Evolutionary conservation across 768 basidiomycete species (phyloP).

Genomic region (Rhizopogon sp.): DNA sequence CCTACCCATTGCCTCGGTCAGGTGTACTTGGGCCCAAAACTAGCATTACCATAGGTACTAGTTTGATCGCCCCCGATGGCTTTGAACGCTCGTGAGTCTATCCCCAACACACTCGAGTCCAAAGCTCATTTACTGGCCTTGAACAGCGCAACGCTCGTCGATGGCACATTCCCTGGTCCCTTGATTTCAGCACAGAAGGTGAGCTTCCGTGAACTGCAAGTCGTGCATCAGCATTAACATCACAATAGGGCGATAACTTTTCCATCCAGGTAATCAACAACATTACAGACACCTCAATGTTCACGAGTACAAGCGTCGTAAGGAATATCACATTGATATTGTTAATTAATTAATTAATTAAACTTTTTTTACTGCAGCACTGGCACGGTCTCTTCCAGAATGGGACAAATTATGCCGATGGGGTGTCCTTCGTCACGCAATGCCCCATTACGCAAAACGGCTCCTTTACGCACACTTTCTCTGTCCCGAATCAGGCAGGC

Average conservation of each 20-base stretch:
- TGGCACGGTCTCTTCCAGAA: constrained; percentile 29
- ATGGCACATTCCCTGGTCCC: not conserved
- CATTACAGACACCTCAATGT: constrained; percentile 42
- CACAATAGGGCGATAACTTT: constrained; percentile 31
- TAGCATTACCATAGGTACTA: constrained; percentile 34
- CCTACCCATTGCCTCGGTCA: not conserved
- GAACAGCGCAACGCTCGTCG: constrained; percentile 4
- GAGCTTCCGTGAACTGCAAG: not conserved
- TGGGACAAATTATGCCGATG: constrained; percentile 29
- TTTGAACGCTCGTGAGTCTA: constrained; percentile 36
- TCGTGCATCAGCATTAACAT: not conserved
- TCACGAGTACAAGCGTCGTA: constrained; percentile 39
- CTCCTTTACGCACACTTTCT: constrained; percentile 34
- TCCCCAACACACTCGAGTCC: no score
- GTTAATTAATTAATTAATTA: constrained; percentile 15
- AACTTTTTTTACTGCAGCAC: constrained; percentile 12
- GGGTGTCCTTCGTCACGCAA: constrained; percentile 35
- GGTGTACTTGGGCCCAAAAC: constrained; percentile 13
- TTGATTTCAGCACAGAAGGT: constrained; percentile 2
- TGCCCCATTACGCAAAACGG: constrained; percentile 34
- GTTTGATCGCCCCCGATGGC: constrained; percentile 43
- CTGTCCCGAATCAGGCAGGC: constrained; percentile 28
- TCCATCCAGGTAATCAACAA: constrained; percentile 38
- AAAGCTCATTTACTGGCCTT: no score
- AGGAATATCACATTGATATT: constrained; percentile 4